These are phyloP conservation scores for Allium sativum DNA, from an alignment of 106 monocot genomes.

Conservation along the genomic window DNA sequence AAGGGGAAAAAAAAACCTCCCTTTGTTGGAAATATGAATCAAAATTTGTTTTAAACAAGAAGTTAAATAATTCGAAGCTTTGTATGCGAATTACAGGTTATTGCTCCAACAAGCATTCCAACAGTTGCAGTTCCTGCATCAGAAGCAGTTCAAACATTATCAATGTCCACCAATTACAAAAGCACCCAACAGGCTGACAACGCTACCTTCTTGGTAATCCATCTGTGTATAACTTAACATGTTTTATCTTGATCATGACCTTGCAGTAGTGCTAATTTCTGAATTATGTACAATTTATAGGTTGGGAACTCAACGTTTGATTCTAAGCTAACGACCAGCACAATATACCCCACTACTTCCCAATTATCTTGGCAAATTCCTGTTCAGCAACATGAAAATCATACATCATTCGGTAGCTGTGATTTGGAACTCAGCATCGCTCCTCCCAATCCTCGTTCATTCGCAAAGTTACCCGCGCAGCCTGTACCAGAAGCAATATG, in stretches of 20 bases:
- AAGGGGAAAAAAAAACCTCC: too few species aligned
- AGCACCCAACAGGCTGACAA: neutral
- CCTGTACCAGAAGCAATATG: neutral
- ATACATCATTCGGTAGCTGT: neutral
- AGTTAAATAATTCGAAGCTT: too few species aligned
- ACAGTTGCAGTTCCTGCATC: neutral
- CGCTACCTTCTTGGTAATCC: neutral
- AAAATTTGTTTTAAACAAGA: too few species aligned
- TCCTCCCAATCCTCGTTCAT: neutral
- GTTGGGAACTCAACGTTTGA: neutral
- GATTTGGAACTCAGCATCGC: neutral
- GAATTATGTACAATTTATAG: too few species aligned
- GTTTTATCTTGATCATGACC: too few species aligned
- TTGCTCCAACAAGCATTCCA: too few species aligned
- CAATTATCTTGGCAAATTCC: neutral
- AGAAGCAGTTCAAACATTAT: neutral
- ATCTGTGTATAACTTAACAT: neutral
- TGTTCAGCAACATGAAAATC: neutral
- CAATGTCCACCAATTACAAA: neutral
- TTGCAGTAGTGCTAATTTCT: too few species aligned
- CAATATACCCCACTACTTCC: neutral
- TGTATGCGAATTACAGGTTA: too few species aligned
- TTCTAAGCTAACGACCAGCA: neutral
- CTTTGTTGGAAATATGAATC: too few species aligned
- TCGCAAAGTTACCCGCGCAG: neutral